Evolutionary conservation across 164 flowering plant genomes (phyloP), one percentile per base, ranked within the genome.

Genomic region (Litsea cubeba): DNA sequence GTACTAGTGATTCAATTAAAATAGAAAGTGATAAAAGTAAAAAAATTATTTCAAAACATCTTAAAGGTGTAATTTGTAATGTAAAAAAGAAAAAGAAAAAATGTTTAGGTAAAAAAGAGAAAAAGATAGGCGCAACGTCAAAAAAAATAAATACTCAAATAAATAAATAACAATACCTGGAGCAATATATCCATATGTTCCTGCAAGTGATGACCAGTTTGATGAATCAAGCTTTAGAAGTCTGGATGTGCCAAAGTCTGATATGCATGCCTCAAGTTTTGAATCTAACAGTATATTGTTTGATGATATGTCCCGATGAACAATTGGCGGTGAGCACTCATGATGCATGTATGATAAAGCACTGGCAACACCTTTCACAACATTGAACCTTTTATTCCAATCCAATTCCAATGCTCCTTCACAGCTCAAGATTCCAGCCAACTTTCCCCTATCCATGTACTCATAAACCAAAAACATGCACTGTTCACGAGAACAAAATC

Each of bases 171-270:
- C 73, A 18, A 22, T 71, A 73, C 77, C 77, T 69, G 77, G 77
- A 15, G 77, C 77, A 7, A 69, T 25, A 4, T 75, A 75, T 17
- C 77, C 77, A 62, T 69, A 69, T 5, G 77, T 69, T 24, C 77
- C 77, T 12, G 5, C 69, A 50, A 70, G 14, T 49, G 69, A 2
- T 15, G 70, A 58, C 69, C 69, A 70, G 12, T 25, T 17, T 1
- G 73, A 75, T n/a, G 73, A 69, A 26, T 70, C 32, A 8, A 70
- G 69, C 3, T 50, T 62, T 11, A 75, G 20, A 15, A 50, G 17
- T n/a, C 50, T 75, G 1, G 77, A 72, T 4, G 58, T 69, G 32
- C 73, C 77, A n/a, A 75, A 75, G n/a, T 75, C 77, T 3, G 77
- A 69, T 14, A 75, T 50, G 25, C 62, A 20, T 26, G 77, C 77